Base-by-base conservation (phyloP, 108 stramenopile species). In the Nitzschia inconspicua region DNA sequence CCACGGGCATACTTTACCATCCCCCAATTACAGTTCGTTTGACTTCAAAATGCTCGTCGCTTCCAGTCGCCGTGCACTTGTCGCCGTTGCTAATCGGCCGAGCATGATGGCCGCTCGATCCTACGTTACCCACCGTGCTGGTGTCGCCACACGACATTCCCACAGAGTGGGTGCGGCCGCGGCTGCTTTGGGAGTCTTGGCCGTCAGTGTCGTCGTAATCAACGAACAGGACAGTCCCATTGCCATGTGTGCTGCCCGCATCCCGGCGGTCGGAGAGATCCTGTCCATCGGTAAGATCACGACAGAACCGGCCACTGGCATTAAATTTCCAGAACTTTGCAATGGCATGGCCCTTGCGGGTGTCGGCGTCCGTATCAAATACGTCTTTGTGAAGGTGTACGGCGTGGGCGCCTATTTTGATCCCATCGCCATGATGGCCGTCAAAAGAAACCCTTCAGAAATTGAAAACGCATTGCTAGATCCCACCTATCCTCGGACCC, bases 321-420 rank as follows among this genome's bases (percentile, higher is more conserved):
- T 94, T 65, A 39, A 82, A 18, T 94, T 94, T 63, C 88, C 93
- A 19, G 52, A 48, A 10, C 60, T 90, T 37, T 85, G 84, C 64
- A 89, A 90, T 71, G 93, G 85, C 22, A 72, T 85, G 67, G 58
- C 54, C 4, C 66, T 88, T 37, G 83, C 61, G n/a, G 93, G 93
- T 1, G 75, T 72, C 44, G 93, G 93, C 3, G 93, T 94, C 42
- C 79, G 93, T 19, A 61, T 94, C 53, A 94, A 94, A 70, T 94
- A 79, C 53, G 85, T 85, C 32, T 88, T 94, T 72, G 86, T 94
- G 40, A 94, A 94, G 66, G 90, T 93, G 2, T 94, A 94, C 60
- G 93, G 88, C 20, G 93, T 89, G 4, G 93, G 88, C 30, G 84
- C 88, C 16, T 94, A 94, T 61, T 49, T 88, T 25, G 88, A 89